These are phyloP conservation scores for Tetrapisispora phaffii DNA, from an alignment of 805 yeast species.

Conservation along the genomic window DNA sequence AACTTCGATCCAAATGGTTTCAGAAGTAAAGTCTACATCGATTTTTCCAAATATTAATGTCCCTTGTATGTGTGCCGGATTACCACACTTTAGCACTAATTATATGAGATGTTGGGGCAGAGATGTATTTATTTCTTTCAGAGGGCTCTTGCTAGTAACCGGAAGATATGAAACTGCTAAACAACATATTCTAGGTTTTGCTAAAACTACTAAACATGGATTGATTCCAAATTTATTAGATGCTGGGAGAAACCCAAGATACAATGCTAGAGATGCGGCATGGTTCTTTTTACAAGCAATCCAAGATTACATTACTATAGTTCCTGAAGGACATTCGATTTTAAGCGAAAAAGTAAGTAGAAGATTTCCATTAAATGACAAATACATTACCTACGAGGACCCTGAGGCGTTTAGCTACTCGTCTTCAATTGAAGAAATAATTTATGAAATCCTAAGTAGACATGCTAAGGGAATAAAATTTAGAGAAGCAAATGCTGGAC, in stretches of 20 bases:
- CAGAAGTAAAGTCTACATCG: slow-evolving; percentile 62
- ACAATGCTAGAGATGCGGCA: slow-evolving; percentile 92
- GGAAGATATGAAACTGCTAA: slow-evolving; percentile 74
- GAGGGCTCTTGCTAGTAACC: slow-evolving; percentile 73
- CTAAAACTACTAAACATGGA: slow-evolving; percentile 87
- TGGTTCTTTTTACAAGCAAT: slow-evolving; percentile 90
- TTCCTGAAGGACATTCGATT: slow-evolving; percentile 58
- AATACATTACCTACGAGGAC: slow-evolving; percentile 58
- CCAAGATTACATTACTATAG: slow-evolving; percentile 66
- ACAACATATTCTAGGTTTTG: slow-evolving; percentile 75
- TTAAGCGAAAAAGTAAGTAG: slow-evolving; percentile 66
- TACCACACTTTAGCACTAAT: slow-evolving; percentile 84
- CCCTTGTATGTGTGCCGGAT: slow-evolving; percentile 87
- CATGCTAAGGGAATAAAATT: slow-evolving; percentile 84
- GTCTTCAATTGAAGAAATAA: slow-evolving; percentile 60
- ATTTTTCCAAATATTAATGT: slow-evolving; percentile 51
- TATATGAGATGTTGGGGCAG: slow-evolving; percentile 99
- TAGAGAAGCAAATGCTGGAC: slow-evolving; percentile 94
- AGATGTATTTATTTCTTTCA: slow-evolving; percentile 79
- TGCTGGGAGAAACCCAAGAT: slow-evolving; percentile 88
- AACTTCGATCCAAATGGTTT: slow-evolving; percentile 82
- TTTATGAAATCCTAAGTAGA: slow-evolving; percentile 73
- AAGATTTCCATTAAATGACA: slow-evolving; percentile 84
- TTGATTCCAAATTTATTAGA: slow-evolving; percentile 87
- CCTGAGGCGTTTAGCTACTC: slow-evolving; percentile 67